A percentile compares a stretch with the other conserved stretches of the same genome.
Conservation (phyloP, 768 basidiomycete genomes). For the Tulasnella sp. region DNA sequence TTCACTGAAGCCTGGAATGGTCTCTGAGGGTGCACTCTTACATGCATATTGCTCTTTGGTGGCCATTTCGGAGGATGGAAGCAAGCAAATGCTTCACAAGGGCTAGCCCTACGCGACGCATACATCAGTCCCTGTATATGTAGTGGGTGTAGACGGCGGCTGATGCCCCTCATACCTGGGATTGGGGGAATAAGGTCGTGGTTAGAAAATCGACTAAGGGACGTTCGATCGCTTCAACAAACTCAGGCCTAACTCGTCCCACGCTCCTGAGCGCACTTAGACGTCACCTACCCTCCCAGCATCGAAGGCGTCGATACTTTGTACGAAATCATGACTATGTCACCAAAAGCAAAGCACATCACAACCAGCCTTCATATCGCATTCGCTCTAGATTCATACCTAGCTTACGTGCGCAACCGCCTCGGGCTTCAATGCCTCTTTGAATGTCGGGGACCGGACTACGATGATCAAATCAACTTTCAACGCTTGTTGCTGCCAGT, state of each 20-base stretch:
- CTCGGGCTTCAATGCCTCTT: too few relatives aligned
- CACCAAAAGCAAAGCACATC: too few relatives aligned
- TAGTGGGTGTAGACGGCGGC: not conserved
- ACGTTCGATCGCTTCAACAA: not conserved
- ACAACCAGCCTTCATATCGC: too few relatives aligned
- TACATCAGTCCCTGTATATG: not conserved
- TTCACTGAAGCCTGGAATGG: conserved; percentile 7
- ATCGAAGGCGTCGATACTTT: not conserved
- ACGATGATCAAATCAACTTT: too few relatives aligned
- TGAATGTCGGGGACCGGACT: too few relatives aligned
- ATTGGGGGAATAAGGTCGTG: not conserved
- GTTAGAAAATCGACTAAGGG: conserved; percentile 8
- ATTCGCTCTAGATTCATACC: too few relatives aligned
- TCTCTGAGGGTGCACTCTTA: conserved; percentile 31
- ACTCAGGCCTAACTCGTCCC: not conserved
- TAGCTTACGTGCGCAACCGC: too few relatives aligned
- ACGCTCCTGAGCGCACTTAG: not conserved
- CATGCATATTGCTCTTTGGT: conserved; percentile 77
- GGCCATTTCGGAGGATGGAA: conserved; percentile 42
- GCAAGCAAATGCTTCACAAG: conserved; percentile 21
- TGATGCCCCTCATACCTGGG: not conserved
- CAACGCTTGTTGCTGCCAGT: too few relatives aligned
- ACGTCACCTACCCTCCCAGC: not conserved
- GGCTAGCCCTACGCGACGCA: not conserved
- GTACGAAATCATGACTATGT: not conserved